Evolutionary conservation across 2,329 filamentous ascomycete genomes (phyloP).

Genomic region (Colletotrichum scovillei): DNA sequence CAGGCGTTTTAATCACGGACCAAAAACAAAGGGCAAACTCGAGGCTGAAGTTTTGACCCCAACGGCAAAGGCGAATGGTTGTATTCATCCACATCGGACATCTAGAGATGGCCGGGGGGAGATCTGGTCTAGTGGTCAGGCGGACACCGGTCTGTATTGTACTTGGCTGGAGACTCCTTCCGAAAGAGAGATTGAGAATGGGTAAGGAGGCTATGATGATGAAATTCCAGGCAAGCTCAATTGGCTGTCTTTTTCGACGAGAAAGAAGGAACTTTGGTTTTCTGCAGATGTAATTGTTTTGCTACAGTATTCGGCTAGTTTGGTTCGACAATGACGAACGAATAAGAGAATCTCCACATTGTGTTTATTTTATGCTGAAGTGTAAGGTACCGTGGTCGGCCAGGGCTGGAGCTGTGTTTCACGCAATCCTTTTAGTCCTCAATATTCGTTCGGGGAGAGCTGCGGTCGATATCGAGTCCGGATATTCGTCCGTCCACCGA

Average conservation of each 20-base stretch:
- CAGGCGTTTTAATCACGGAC: slow-evolving; percentile 34
- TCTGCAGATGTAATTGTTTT: slow-evolving; percentile 21
- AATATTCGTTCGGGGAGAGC: neutral
- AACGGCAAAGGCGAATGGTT: slow-evolving; percentile 33
- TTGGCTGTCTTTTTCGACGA: neutral
- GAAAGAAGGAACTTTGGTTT: neutral
- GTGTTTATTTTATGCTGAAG: neutral
- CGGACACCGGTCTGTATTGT: neutral
- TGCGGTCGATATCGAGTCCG: neutral
- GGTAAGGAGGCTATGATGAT: slow-evolving; percentile 26
- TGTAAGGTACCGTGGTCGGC: neutral
- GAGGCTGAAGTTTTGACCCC: slow-evolving; percentile 16
- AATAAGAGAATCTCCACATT: slow-evolving; percentile 34
- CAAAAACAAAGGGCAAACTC: slow-evolving; percentile 31
- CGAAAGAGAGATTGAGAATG: slow-evolving; percentile 3
- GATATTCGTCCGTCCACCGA: neutral
- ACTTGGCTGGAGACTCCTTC: neutral
- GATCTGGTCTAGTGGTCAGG: neutral
- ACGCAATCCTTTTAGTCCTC: neutral
- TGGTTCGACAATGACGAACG: slow-evolving; percentile 8
- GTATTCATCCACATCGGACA: slow-evolving; percentile 21
- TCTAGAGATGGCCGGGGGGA: slow-evolving; percentile 1
- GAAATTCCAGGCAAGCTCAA: neutral
- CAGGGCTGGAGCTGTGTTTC: neutral
- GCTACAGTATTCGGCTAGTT: slow-evolving; percentile 19